These are phyloP conservation scores for Tylopilus intermedius DNA, from an alignment of 768 basidiomycete species.

Conservation along the genomic window DNA sequence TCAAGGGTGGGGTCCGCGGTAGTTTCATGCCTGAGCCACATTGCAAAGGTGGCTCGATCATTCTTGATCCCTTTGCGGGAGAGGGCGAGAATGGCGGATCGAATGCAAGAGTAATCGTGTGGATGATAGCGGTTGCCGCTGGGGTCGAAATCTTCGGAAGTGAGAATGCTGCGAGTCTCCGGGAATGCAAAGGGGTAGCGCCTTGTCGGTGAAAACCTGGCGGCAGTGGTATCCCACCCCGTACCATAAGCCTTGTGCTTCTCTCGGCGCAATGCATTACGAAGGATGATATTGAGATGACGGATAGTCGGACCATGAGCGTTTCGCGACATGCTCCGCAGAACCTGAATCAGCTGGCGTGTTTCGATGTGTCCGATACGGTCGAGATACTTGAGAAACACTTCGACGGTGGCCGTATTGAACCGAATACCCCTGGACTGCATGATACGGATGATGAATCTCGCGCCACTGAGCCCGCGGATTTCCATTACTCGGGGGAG, in stretches of 20 bases:
- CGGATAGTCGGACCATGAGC: slow-evolving; percentile 45
- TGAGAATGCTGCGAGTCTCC: slow-evolving; percentile 13
- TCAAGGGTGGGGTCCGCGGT: slow-evolving; percentile 47
- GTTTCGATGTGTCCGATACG: slow-evolving; percentile 41
- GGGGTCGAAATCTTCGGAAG: slow-evolving; percentile 42
- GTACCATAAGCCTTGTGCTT: slow-evolving; percentile 39
- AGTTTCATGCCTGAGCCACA: slow-evolving; percentile 62
- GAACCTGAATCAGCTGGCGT: slow-evolving; percentile 41
- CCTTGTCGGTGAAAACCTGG: slow-evolving; percentile 34
- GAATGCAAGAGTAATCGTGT: slow-evolving; percentile 31
- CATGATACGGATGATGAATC: slow-evolving; percentile 53
- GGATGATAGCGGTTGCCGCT: slow-evolving; percentile 38
- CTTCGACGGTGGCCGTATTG: slow-evolving; percentile 50
- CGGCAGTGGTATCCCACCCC: slow-evolving; percentile 45
- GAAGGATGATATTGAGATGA: slow-evolving; percentile 54
- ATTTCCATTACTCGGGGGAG: slow-evolving; percentile 45
- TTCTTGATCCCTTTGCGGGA: slow-evolving; percentile 43
- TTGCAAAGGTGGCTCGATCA: slow-evolving; percentile 52
- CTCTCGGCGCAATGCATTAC: slow-evolving; percentile 48
- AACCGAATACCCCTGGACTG: slow-evolving; percentile 43
- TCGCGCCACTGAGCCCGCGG: slow-evolving; percentile 47
- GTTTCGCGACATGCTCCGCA: slow-evolving; percentile 42
- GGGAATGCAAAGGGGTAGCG: slow-evolving; percentile 12
- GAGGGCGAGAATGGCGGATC: slow-evolving; percentile 45
- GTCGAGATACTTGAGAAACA: slow-evolving; percentile 51